Percentiles rank a stretch among this genome's conserved stretches.
Evolutionary conservation across 768 basidiomycete species (phyloP).

Genomic region (Tricholoma saponaceum): DNA sequence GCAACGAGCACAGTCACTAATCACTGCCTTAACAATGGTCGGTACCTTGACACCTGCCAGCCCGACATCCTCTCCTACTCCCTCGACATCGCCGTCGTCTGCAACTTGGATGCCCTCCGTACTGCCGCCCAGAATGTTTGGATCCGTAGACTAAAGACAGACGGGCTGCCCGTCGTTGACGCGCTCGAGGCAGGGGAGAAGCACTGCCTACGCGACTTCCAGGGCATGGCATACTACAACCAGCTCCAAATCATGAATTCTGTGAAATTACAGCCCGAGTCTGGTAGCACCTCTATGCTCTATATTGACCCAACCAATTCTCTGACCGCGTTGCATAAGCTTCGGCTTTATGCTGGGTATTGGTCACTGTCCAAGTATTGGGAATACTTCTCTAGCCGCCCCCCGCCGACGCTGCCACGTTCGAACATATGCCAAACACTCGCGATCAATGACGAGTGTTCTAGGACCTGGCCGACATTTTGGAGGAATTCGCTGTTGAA

Average conservation of each 20-base stretch:
- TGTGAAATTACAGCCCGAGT: background rate
- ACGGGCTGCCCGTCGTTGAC: background rate
- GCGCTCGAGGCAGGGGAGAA: background rate
- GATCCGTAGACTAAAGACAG: background rate
- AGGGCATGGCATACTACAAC: constrained; percentile 1
- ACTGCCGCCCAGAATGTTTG: background rate
- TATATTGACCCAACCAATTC: background rate
- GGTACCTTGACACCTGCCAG: background rate
- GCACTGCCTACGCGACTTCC: constrained; percentile 1
- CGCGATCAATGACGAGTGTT: background rate
- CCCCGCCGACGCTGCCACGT: background rate
- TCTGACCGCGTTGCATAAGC: background rate
- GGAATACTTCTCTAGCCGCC: background rate
- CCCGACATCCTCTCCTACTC: background rate
- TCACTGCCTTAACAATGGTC: background rate
- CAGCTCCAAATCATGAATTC: constrained; percentile 2
- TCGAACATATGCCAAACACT: background rate
- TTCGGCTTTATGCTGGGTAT: background rate
- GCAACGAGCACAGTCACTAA: background rate
- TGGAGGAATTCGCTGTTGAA: background rate
- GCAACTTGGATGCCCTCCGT: background rate
- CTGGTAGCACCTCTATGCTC: background rate
- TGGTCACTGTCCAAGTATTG: constrained; percentile 4
- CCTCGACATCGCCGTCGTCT: background rate
- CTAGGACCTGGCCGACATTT: background rate